Evolutionary conservation across 192 early-diverging fungal species (phyloP).

Genomic region (Borealophlyctis nickersoniae): DNA sequence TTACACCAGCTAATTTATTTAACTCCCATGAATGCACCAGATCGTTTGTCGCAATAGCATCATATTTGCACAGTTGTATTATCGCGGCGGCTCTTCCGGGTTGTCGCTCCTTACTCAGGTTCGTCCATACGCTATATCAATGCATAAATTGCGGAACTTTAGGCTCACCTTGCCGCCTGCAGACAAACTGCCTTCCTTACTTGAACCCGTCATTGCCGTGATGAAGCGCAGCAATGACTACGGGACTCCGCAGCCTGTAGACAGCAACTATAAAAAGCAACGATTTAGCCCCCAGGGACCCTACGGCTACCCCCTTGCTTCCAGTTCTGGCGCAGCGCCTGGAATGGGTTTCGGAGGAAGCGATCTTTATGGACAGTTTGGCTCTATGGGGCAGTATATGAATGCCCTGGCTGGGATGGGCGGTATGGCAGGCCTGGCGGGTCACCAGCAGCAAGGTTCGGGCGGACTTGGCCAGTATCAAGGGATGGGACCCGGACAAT

Average conservation of each 20-base stretch:
- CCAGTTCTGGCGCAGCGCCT: conserved; percentile 6
- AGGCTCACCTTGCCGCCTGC: neutral
- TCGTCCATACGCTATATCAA: no score
- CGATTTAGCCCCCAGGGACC: conserved; percentile 49
- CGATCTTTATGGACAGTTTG: conserved; percentile 25
- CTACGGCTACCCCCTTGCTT: conserved; percentile 26
- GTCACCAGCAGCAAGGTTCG: conserved; percentile 11
- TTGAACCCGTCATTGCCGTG: conserved; percentile 25
- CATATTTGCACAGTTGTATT: no score
- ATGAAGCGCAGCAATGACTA: conserved; percentile 67
- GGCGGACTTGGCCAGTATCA: conserved; percentile 1
- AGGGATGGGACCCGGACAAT: conserved; percentile 13
- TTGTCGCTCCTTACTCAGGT: no score
- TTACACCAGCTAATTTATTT: no score
- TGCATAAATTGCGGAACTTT: no score
- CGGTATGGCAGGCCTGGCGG: conserved; percentile 25
- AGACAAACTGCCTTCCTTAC: conserved; percentile 25
- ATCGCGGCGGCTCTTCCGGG: no score
- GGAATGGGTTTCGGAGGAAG: conserved; percentile 6
- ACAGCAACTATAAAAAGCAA: conserved; percentile 57
- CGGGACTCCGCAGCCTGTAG: conserved; percentile 35
- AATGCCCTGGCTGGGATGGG: conserved; percentile 33
- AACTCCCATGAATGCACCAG: no score
- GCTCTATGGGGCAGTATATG: conserved; percentile 27
- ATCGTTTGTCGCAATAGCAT: no score